phyloP scores from a whole-genome alignment of 2,329 filamentous ascomycete genomes.

The Aspergillus sp. region DNA sequence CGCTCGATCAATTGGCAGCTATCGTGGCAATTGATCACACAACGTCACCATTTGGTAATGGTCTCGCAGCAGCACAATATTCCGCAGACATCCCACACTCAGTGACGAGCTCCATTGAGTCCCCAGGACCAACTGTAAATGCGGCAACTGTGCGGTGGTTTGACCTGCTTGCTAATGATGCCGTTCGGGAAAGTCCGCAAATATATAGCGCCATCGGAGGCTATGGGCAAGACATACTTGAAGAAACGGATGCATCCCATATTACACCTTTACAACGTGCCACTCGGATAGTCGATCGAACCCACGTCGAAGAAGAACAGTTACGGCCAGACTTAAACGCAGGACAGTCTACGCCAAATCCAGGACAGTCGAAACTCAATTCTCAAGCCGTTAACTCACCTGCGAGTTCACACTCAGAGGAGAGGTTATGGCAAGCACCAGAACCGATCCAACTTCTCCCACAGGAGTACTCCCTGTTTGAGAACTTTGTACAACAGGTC shows the following conservation, averaged over 20 bases:
- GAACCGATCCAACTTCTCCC: slow-evolving; percentile 3
- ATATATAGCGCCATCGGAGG: background rate
- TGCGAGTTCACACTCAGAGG: background rate
- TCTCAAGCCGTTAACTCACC: background rate
- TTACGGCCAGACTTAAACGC: background rate
- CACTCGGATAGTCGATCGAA: background rate
- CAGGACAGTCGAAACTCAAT: background rate
- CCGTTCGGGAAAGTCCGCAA: slow-evolving; percentile 14
- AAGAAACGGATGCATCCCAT: background rate
- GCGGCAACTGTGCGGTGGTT: slow-evolving; percentile 48
- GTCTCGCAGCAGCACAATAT: background rate
- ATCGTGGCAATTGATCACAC: background rate
- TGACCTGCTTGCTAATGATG: slow-evolving; percentile 36
- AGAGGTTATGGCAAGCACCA: slow-evolving; percentile 2
- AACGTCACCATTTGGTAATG: slow-evolving; percentile 6
- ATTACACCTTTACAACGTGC: slow-evolving; percentile 5
- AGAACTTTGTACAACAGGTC: slow-evolving; percentile 2
- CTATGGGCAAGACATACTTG: background rate
- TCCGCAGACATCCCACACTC: slow-evolving; percentile 1
- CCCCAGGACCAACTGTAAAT: slow-evolving; percentile 18
- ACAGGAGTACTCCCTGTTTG: background rate
- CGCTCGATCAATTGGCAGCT: slow-evolving; percentile 2
- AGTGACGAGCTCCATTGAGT: background rate
- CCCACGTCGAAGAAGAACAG: background rate
- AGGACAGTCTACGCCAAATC: background rate